These are phyloP conservation scores for Aquilaria sinensis DNA, from an alignment of 345 rosid species.

Conservation along the genomic window DNA sequence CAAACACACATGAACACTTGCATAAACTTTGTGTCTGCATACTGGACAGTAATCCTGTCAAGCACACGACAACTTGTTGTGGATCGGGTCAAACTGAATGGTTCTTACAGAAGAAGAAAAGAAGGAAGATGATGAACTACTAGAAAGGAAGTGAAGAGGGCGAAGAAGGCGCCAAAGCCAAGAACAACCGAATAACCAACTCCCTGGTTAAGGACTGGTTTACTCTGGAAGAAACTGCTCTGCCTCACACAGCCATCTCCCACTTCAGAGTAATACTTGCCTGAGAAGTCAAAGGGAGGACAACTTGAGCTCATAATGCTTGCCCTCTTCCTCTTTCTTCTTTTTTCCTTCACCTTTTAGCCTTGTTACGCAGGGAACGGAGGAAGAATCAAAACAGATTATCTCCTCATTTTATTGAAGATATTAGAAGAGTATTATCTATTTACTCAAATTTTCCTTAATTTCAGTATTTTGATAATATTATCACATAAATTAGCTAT, in stretches of 20 bases:
- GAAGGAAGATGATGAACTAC: constrained; percentile 20
- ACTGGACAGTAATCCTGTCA: no score
- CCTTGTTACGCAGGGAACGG: no score
- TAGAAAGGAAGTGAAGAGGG: constrained; percentile 81
- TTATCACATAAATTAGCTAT: no score
- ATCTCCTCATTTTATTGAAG: no score
- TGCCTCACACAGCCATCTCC: constrained; percentile 50
- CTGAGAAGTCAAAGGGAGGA: constrained; percentile 72
- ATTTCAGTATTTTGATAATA: no score
- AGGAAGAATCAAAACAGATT: no score
- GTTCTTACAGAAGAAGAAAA: not conserved
- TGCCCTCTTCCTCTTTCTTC: constrained; percentile 3
- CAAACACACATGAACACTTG: not conserved
- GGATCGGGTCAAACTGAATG: no score
- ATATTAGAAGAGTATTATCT: no score
- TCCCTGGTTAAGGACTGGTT: constrained; percentile 64
- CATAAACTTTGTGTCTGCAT: no score
- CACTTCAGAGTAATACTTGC: constrained; percentile 44
- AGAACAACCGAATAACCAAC: constrained; percentile 83
- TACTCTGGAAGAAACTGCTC: constrained; percentile 65
- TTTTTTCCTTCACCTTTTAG: not conserved
- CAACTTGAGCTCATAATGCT: constrained; percentile 32
- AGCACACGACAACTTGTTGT: no score
- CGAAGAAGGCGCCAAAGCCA: constrained; percentile 92
- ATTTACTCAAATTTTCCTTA: no score